Percentiles rank a stretch among this genome's conserved stretches.
Conservation (phyloP, 371 early-diverging fungal species). For the Apophysomyces trapeziformis region DNA sequence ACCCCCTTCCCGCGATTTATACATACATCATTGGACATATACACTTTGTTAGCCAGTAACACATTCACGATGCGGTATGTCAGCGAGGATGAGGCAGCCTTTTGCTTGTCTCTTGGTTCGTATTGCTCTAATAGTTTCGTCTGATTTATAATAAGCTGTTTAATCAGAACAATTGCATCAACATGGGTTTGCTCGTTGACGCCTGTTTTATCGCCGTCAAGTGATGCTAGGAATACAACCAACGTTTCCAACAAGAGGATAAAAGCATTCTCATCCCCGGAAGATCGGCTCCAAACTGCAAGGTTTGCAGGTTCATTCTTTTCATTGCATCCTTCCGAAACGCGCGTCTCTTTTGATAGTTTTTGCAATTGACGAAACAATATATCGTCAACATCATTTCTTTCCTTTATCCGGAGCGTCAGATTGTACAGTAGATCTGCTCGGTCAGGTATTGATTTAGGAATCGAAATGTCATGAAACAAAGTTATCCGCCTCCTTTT, state of each 20-base stretch:
- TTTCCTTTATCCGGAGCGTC: neutral
- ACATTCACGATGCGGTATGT: slow-evolving; percentile 11
- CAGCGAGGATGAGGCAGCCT: slow-evolving; percentile 4
- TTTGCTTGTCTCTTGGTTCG: neutral
- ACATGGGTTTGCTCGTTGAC: neutral
- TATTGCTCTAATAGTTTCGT: slow-evolving; percentile 12
- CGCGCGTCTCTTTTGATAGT: neutral
- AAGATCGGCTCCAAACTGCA: neutral
- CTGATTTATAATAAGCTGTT: slow-evolving; percentile 14
- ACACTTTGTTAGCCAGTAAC: neutral
- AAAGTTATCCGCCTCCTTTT: neutral
- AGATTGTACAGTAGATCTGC: neutral
- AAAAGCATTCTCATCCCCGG: neutral
- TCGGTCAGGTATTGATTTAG: neutral
- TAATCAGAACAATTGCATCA: slow-evolving; percentile 11
- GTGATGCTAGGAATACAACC: neutral
- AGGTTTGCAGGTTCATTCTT: neutral
- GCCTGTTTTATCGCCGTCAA: neutral
- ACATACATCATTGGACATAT: neutral
- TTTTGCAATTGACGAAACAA: neutral
- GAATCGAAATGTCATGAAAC: neutral
- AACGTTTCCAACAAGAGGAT: slow-evolving; percentile 6
- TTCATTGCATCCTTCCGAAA: neutral
- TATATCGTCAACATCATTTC: neutral
- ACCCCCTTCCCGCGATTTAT: neutral